Percentiles rank a stretch among this genome's conserved stretches.
Conservation (phyloP, 257 asterid genomes). For the Pogostemon cablin region DNA sequence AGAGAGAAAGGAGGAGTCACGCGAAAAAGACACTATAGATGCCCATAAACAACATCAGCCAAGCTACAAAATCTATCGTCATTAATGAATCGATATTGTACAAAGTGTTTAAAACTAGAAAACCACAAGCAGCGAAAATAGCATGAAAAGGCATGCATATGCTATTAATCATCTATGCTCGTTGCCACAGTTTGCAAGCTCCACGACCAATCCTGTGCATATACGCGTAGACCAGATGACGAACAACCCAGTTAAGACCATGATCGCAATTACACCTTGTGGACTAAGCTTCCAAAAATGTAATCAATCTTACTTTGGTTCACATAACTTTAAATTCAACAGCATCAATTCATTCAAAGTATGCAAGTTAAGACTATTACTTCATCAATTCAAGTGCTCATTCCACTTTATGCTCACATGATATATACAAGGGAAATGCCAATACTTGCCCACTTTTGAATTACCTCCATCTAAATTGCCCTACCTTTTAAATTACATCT, state of each 20-base stretch:
- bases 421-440: too few relatives aligned
- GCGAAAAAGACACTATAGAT: constrained; percentile 9
- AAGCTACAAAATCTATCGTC: constrained; percentile 32
- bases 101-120: constrained; percentile 40
- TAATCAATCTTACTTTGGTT: too few relatives aligned
- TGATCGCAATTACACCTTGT: constrained; percentile 72
- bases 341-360: too few relatives aligned
- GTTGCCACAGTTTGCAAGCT: constrained; percentile 85
- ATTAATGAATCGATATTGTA: constrained; percentile 26
- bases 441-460: too few relatives aligned
- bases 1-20: too few relatives aligned
- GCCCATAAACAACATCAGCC: constrained; percentile 25
- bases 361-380: too few relatives aligned
- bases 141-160: constrained; percentile 79
- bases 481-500: too few relatives aligned
- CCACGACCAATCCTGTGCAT: constrained; percentile 84
- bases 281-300: too few relatives aligned
- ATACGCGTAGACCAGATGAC: constrained; percentile 92
- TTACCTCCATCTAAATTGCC: too few relatives aligned
- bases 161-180: constrained; percentile 83
- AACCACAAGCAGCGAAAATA: constrained; percentile 82
- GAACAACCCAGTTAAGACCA: constrained; percentile 63
- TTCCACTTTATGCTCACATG: too few relatives aligned
- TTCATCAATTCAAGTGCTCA: too few relatives aligned
- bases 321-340: too few relatives aligned